Evolutionary conservation across 768 basidiomycete species (phyloP), one percentile per base, ranked within the genome.

Genomic region (Mycena indigotica): DNA sequence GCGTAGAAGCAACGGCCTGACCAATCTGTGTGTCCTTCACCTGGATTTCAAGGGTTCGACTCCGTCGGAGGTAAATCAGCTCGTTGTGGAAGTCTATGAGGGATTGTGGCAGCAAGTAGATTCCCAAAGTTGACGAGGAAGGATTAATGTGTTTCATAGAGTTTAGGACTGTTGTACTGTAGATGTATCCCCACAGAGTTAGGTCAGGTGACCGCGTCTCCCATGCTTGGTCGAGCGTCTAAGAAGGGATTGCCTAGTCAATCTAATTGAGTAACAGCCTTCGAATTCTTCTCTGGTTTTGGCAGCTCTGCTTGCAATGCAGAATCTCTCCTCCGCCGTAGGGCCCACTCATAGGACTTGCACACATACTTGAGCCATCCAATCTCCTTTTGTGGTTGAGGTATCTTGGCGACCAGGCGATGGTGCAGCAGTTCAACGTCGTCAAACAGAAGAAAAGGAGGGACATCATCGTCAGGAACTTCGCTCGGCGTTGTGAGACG

Each of bases 351-450:
- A 66, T 95, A 96, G 3, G 86, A 76, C 72, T 85, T 85, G 65
- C 83, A 85, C 2, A 88, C 68, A 80, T 85, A 94, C 61, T 84
- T 91, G 44, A 96, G 58, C 65, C 86, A 91, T 5, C 75, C 81
- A 25, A 95, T 75, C 17, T 84, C 83, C 35, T 77, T 73, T n/a
- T 30, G 56, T 54, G 73, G n/a, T 23, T 1, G 58, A 50, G 67
- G 71, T 29, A 70, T 72, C 21, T 72, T 70, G 23, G 69, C 75
- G 15, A 88, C 83, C 26, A 94, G 71, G 25, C 87, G 78, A 56
- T 92, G 82, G 68, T 96, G 93, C 50, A 97, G 74, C 4, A 87
- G 58, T 61, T 91, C 87, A n/a, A 96, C 62, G 67, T 96, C 93
- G 16, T 73, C 63, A 68, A 94, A 96, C 13, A 84, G 79, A 21